A percentile compares a stretch with the other conserved stretches of the same genome.
Conservation (phyloP, 306 rosid species). For the Oxytropis ochrocephala region DNA sequence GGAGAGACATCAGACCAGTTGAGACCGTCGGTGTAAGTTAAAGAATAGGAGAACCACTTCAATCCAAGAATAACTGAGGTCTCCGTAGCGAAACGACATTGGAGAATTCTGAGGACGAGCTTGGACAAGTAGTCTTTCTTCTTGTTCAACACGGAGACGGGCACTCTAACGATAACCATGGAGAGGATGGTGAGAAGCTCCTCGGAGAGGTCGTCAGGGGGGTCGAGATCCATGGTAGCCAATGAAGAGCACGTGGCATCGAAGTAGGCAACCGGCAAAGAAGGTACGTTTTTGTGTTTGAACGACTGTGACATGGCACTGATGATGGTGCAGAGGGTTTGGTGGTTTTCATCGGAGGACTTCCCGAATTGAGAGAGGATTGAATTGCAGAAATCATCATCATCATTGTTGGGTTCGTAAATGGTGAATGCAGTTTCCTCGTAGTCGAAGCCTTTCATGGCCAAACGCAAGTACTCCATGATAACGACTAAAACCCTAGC, state of each 20-base stretch:
- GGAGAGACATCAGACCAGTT: constrained; percentile 63
- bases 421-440: constrained; percentile 21
- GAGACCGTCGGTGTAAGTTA: constrained; percentile 33
- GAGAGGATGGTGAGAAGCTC: constrained; percentile 61
- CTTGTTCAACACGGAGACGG: constrained; percentile 42
- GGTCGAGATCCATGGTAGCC: constrained; percentile 44
- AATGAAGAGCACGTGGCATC: constrained; percentile 66
- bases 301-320: constrained; percentile 85
- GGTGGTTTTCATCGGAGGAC: constrained; percentile 55
- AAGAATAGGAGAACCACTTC: constrained; percentile 64
- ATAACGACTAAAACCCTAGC: constrained; percentile 36
- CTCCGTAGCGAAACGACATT: constrained; percentile 10
- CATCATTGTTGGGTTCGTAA: neutral
- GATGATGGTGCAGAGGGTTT: constrained; percentile 57
- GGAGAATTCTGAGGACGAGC: constrained; percentile 41
- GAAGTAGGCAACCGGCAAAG: constrained; percentile 55
- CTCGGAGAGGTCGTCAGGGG: constrained; percentile 39
- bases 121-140: constrained; percentile 38
- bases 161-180: constrained; percentile 33
- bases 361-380: constrained; percentile 50
- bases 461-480: neutral
- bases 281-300: constrained; percentile 51
- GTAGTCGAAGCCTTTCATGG: constrained; percentile 47
- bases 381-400: constrained; percentile 50
- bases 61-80: constrained; percentile 41